A percentile compares a stretch with the other conserved stretches of the same genome.
These are phyloP conservation scores for Dionaea muscipula DNA, from an alignment of 179 eudicot species.

Conservation along the genomic window DNA sequence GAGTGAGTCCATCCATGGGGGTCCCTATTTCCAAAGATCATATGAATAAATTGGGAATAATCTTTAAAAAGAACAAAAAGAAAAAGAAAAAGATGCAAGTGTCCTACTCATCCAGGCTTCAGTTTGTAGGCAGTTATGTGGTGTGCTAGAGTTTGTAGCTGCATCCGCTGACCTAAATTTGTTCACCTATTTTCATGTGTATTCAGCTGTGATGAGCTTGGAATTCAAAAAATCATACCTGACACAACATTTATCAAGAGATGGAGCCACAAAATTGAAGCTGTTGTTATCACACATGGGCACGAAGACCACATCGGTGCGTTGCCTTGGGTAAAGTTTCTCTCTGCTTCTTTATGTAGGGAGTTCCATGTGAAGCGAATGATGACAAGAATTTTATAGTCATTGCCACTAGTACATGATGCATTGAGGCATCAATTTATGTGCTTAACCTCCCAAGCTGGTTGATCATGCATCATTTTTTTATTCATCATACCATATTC, in stretches of 20 bases:
- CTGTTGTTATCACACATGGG: slow-evolving; percentile 93
- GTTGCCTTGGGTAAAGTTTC: slow-evolving; percentile 97
- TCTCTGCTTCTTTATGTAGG: slow-evolving; percentile 19
- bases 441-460: too few species aligned
- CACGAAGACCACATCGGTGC: slow-evolving; percentile 99
- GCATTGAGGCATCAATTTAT: neutral
- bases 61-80: too few species aligned
- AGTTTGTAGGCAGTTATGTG: neutral
- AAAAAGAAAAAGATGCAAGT: neutral
- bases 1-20: too few species aligned
- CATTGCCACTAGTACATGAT: neutral
- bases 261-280: slow-evolving; percentile 99
- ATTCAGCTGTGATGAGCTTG: slow-evolving; percentile 81
- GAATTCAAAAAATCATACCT: slow-evolving; percentile 92
- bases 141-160: slow-evolving; percentile 1
- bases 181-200: slow-evolving; percentile 6
- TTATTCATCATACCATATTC: too few species aligned
- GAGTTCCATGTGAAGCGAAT: neutral
- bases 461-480: too few species aligned
- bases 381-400: neutral
- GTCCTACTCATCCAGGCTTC: neutral
- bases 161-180: slow-evolving; percentile 2
- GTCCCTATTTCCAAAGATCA: too few species aligned
- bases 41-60: too few species aligned
- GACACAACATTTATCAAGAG: slow-evolving; percentile 82